Conservation (phyloP, 768 basidiomycete species). For the Lentinula sp. region DNA sequence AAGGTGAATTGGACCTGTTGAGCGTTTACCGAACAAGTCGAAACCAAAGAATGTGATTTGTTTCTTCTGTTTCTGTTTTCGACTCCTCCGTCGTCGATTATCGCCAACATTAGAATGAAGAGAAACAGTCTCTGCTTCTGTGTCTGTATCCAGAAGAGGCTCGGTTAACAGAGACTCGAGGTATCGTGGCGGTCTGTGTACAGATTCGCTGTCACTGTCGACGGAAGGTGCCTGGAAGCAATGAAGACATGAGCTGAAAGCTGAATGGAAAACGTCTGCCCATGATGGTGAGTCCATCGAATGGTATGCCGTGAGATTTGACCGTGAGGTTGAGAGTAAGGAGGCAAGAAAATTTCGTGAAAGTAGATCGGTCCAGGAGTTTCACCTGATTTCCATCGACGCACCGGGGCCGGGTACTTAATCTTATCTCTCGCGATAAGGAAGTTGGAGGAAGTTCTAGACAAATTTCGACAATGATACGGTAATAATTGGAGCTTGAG, state of each 20-base stretch:
- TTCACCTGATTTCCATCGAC: background rate
- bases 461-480: too few relatives aligned
- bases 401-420: background rate
- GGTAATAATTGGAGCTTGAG: too few relatives aligned
- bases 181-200: slow-evolving; percentile 30
- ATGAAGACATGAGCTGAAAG: slow-evolving; percentile 52
- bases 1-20: slow-evolving; percentile 44
- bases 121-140: slow-evolving; percentile 58
- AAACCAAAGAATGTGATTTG: slow-evolving; percentile 60
- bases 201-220: slow-evolving; percentile 29
- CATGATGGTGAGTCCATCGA: slow-evolving; percentile 49
- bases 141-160: slow-evolving; percentile 30
- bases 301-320: too few relatives aligned
- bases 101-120: slow-evolving; percentile 58
- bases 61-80: slow-evolving; percentile 24
- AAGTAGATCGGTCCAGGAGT: background rate
- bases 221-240: slow-evolving; percentile 35
- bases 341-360: background rate
- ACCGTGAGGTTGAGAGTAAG: background rate
- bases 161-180: slow-evolving; percentile 47
- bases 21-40: slow-evolving; percentile 53
- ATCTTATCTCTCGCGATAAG: too few relatives aligned
- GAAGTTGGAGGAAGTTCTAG: too few relatives aligned
- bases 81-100: slow-evolving; percentile 18
- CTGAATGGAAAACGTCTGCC: slow-evolving; percentile 55